Base-by-base conservation (phyloP, 2,329 filamentous ascomycete species). In the Colletotrichum sp. region DNA sequence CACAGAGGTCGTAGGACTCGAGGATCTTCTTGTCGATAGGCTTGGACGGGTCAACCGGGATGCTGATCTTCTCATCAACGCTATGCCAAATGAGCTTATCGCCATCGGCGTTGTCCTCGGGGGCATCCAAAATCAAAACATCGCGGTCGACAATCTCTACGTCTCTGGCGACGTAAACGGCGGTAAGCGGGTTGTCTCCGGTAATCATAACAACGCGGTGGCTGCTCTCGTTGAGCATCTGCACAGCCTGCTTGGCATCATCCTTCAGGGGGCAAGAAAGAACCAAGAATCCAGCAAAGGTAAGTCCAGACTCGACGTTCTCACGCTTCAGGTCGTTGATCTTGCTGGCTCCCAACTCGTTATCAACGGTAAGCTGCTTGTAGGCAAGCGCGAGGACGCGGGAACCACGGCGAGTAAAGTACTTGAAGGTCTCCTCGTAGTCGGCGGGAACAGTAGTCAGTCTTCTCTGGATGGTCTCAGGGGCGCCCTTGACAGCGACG, bases 131-230 rank as follows among this genome's bases (percentile, higher is more conserved):
- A 80, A 99, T 99, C 76, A 99, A 90, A 70, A 97, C 95, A 39
- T 99, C 96, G 72, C 97, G 94, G 82, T 99, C 97, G 18, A 99
- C 96, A 84, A 99, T 99, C 84, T 99, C 97, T 30, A 99, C 97
- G 84, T 98, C 94, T 77, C 94, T 93, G 18, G 97, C 97, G 72
- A 99, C 97, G 83, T 99, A 96, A 13, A 98, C 95, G 79, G 97
- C 97, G 55, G 97, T 99, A 69, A 99, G 90, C 15, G 97, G 96
- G 84, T 99, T 99, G 85, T 99, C 97, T 83, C 97, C 97, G 76
- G 97, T 99, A 79, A 99, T 99, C 97, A 99, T 99, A 80, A 99
- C 95, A 63, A 98, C 96, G 80, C 97, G 95, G 85, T 99, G 97
- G 86, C 96, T 99, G 86, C 96, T 99, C 88, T 99, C 97, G 83